Percentiles rank a stretch among this genome's conserved stretches.
Evolutionary conservation across 345 rosid species (phyloP).

Genomic region (Firmiana major): DNA sequence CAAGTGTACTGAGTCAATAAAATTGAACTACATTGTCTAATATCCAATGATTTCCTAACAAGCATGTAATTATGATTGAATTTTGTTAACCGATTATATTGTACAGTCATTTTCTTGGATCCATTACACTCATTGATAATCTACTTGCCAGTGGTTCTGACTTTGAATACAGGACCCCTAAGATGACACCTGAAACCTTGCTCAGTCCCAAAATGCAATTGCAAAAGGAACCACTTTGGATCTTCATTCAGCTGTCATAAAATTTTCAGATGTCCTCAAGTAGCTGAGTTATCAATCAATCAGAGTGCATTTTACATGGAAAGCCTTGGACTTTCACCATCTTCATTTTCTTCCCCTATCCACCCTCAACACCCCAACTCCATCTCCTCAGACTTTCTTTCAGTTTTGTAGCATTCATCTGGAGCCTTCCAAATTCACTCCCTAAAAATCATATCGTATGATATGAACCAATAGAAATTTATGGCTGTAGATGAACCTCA

Average conservation of each 20-base stretch:
- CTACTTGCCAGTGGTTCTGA: not conserved
- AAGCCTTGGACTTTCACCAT: not conserved
- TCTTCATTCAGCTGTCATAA: not conserved
- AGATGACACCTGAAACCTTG: not conserved
- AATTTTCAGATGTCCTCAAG: not conserved
- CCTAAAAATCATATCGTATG: not conserved
- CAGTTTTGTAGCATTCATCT: not conserved
- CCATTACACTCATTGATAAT: not conserved
- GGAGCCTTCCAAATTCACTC: not conserved
- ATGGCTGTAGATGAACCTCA: constrained; percentile 9
- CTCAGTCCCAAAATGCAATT: not conserved
- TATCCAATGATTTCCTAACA: not conserved
- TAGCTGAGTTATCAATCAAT: not conserved
- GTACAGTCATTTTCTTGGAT: not conserved
- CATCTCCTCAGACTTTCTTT: not conserved
- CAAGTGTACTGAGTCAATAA: not conserved
- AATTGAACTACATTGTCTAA: not conserved
- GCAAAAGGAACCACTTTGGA: not conserved
- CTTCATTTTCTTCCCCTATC: not conserved
- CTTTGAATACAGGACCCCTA: not conserved
- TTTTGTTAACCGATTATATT: not conserved
- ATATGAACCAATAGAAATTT: not conserved
- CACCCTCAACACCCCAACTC: not conserved
- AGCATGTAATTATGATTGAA: not conserved
- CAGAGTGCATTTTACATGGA: not conserved